Evolutionary conservation across 345 rosid genomes (phyloP), one percentile per base, ranked within the genome.

Genomic region (Melastoma malabathricum): DNA sequence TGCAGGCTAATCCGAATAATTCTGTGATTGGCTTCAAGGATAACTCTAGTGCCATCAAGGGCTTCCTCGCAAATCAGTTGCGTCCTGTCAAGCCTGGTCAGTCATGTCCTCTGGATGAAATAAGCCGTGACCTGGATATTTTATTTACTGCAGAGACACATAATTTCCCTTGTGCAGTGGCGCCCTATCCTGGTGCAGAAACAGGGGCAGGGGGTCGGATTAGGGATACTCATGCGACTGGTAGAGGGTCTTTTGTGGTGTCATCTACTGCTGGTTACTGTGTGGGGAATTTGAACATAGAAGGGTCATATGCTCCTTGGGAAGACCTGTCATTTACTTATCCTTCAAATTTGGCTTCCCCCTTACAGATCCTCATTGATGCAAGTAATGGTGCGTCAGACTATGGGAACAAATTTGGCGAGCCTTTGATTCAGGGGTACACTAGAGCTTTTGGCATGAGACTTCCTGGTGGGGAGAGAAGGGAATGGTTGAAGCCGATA

Each of bases 91-190:
- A 72, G 65, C 98, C 98, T 48, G 89, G 96, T 52, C 64, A 67
- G 41, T 55, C 82, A 2, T 76, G 89, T 58, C 79, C 80, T 19
- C 67, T 90, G 45, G 61, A 62, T 53, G 68, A 66, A 60, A 58
- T 65, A 23, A 59, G 59, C 44, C 68, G 62, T 48, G 88, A 76
- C 54, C 84, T 86, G 46, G 96, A 90, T 67, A 75, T 90, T 53
- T 65, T 90, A 64, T 90, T 86, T 60, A 84, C 98, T 5, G 98
- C 96, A 2, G 96, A 90, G 71, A 90, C 95, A 1, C 98, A 90
- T 73, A 90, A 90, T 64, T 86, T 90, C 67, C 98, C 96, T 29
- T 90, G 98, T 69, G 98, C 96, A 23, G 98, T 90, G 63, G 98
- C 98, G 47, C 94, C 98, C 48, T 86, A 86, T 48, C 98, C 98